Conservation (phyloP, 2,329 filamentous ascomycete genomes). For the Paracorniculantispora psalliotae region DNA sequence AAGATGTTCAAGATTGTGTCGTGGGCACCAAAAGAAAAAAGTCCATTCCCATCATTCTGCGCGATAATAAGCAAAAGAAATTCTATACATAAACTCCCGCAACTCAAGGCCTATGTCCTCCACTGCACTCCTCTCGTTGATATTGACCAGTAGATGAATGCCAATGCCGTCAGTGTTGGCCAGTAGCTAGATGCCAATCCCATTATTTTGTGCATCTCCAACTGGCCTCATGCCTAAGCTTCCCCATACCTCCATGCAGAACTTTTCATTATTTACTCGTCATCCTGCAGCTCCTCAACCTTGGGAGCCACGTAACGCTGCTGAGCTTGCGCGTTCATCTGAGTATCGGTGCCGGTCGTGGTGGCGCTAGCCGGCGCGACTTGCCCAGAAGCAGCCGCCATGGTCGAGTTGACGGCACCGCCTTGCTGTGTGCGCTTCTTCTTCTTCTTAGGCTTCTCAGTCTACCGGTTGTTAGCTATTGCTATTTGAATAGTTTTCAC, state of each 20-base stretch:
- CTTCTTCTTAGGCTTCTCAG: conserved; percentile 47
- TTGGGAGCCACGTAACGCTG: conserved; percentile 47
- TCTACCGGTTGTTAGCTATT: conserved; percentile 24
- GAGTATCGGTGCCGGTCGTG: conserved; percentile 53
- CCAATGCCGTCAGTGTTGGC: no score
- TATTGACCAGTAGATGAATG: neutral
- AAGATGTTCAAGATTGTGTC: neutral
- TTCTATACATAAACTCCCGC: conserved; percentile 6
- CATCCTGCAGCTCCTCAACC: conserved; percentile 48
- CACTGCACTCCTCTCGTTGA: neutral
- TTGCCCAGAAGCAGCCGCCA: conserved; percentile 50
- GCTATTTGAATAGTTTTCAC: neutral
- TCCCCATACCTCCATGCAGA: neutral
- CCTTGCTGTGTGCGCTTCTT: conserved; percentile 42
- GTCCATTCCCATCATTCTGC: conserved; percentile 1
- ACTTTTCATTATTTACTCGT: conserved; percentile 33
- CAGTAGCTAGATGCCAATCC: neutral
- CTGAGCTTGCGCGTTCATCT: conserved; percentile 42
- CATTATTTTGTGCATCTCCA: neutral
- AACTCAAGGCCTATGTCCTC: neutral
- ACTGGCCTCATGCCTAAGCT: neutral
- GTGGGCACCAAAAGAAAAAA: neutral
- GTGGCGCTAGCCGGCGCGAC: conserved; percentile 48
- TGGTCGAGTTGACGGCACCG: conserved; percentile 34
- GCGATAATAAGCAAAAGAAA: neutral